phyloP scores from a whole-genome alignment of 371 early-diverging fungal genomes.

The Rhizopus microsporus region DNA sequence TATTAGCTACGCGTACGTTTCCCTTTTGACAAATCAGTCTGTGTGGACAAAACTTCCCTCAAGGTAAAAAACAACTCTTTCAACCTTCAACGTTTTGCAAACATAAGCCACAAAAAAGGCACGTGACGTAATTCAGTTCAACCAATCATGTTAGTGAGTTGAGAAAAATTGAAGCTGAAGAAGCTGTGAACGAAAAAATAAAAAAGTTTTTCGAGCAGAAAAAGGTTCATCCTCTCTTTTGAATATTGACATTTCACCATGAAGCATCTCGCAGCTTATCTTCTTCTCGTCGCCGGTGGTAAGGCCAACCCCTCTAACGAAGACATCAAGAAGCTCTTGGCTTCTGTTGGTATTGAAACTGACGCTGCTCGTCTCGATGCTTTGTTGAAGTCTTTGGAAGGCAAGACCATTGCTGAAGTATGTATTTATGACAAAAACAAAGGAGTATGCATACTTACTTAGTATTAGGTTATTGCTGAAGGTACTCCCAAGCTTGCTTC shows the following conservation, averaged over 20 bases:
- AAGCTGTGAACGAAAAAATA: constrained; percentile 16
- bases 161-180: constrained; percentile 13
- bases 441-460: neutral
- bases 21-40: no score
- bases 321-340: constrained; percentile 79
- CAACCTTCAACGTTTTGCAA: no score
- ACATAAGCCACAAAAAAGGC: no score
- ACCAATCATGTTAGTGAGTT: neutral
- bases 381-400: constrained; percentile 78
- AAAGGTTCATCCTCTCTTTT: constrained; percentile 32
- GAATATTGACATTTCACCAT: constrained; percentile 50
- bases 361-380: constrained; percentile 73
- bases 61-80: no score
- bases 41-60: no score
- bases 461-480: constrained; percentile 74
- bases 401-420: constrained; percentile 85
- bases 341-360: constrained; percentile 89
- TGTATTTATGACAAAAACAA: constrained; percentile 3
- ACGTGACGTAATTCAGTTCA: constrained; percentile 1
- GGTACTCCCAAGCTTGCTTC: constrained; percentile 90
- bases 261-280: constrained; percentile 96
- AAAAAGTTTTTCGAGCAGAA: constrained; percentile 22
- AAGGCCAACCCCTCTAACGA: constrained; percentile 75
- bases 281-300: constrained; percentile 88
- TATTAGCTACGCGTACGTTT: no score